Conservation (phyloP, 306 rosid species). For the Fagus crenata region DNA sequence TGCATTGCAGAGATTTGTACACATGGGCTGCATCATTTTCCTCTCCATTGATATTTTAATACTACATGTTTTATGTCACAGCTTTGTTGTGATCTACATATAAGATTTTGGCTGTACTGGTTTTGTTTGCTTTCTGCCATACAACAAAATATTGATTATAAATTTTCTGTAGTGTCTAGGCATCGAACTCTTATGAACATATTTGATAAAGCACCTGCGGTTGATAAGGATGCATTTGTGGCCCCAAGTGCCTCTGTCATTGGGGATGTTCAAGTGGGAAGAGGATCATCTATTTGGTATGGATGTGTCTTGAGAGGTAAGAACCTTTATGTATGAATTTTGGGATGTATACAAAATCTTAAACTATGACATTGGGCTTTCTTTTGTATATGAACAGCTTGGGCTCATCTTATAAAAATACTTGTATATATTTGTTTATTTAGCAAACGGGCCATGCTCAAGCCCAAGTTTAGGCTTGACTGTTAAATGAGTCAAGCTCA, state of each 20-base stretch:
- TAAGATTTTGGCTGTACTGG: neutral
- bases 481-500: no score
- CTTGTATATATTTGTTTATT: no score
- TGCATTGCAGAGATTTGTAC: neutral
- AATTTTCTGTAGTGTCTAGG: slow-evolving; percentile 62
- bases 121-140: slow-evolving; percentile 15
- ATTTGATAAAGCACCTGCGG: slow-evolving; percentile 81
- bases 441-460: no score
- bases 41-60: neutral
- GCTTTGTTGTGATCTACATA: neutral
- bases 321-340: neutral
- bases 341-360: neutral
- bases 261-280: slow-evolving; percentile 83
- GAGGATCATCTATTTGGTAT: slow-evolving; percentile 90
- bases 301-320: slow-evolving; percentile 96
- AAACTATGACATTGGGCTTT: neutral
- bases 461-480: no score
- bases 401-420: no score
- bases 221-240: slow-evolving; percentile 83
- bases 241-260: slow-evolving; percentile 93
- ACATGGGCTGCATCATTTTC: neutral
- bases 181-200: slow-evolving; percentile 91
- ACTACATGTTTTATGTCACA: neutral
- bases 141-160: slow-evolving; percentile 4
- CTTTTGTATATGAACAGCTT: no score